These are phyloP conservation scores for Aspergillus ochraceus DNA, from an alignment of 2,329 filamentous ascomycete genomes.

Conservation along the genomic window DNA sequence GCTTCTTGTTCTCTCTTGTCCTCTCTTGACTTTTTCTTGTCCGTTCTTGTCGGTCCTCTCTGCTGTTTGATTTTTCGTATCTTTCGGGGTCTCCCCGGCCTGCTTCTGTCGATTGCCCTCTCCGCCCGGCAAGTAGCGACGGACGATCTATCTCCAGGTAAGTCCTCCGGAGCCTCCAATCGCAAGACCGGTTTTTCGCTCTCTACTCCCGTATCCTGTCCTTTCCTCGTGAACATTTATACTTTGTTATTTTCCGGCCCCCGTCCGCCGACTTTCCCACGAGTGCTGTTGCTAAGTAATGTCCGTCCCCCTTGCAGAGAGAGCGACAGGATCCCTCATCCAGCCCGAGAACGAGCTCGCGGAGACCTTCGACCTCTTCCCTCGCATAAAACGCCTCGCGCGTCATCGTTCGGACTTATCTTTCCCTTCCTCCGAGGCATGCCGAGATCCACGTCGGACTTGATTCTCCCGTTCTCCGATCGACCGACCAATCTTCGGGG, in stretches of 20 bases:
- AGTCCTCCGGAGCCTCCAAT: background rate
- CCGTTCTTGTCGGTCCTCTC: conserved; percentile 5
- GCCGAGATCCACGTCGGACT: background rate
- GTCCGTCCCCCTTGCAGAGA: background rate
- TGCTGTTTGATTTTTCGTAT: background rate
- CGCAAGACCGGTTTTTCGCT: background rate
- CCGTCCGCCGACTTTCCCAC: background rate
- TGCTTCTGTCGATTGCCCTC: background rate
- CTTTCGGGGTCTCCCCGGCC: too few species aligned
- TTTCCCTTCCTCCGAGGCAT: conserved; percentile 5
- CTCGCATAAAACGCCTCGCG: background rate
- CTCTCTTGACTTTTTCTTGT: conserved; percentile 12
- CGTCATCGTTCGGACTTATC: background rate
- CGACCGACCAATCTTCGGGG: background rate
- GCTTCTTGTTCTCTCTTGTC: conserved; percentile 13
- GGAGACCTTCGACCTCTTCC: background rate
- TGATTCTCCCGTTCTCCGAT: background rate
- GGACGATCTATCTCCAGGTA: background rate
- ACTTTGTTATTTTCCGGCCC: background rate
- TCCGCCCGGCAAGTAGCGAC: background rate
- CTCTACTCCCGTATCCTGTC: background rate
- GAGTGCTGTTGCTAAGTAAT: background rate
- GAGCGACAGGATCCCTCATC: background rate
- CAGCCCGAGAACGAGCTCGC: background rate
- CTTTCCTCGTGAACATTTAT: background rate